Base-by-base conservation (phyloP, 2,329 filamentous ascomycete genomes). In the Neonectria ditissima region DNA sequence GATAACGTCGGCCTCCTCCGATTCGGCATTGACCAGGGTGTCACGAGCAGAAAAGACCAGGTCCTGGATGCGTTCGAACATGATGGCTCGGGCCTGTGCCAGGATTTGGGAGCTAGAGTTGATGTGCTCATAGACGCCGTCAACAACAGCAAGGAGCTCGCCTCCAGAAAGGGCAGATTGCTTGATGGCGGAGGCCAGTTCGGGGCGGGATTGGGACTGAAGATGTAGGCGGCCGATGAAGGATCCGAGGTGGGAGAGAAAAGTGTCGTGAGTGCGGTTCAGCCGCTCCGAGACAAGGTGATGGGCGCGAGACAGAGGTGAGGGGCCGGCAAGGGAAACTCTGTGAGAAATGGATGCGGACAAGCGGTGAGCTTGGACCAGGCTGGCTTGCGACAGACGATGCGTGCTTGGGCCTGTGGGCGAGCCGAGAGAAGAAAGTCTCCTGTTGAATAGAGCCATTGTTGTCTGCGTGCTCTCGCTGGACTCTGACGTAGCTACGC, bases 181-280 rank as follows among this genome's bases (percentile, higher is more conserved):
- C 75, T 92, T 91, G 51, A 97, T 95, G 16, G 92, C 94, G 11
- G 90, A 81, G 32, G 94, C 89, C 52, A 98, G 85, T 76, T 97
- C 94, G 1, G 91, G 88, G 9, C 93, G 91, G 8, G 94, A 96
- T 66, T 96, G 91, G n/a, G 94, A 96, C 76, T 97, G 94, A 64
- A 97, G 84, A 78, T 97, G 93, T 59, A 97, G 86, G 39, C 89
- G 85, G 16, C 96, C 96, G 76, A 98, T 95, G 77, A 98, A 97
- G 5, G 93, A 97, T 54, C 93, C 95, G 55, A 99, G 87, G 74
- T 94, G 92, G 7, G 94, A 96, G 56, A 99, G 82, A 74, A 98
- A 97, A 8, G 88, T 88, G 80, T 98, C 94, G 80, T 97, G 94
- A 54, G 90, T 92, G 53, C 87, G 84, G 73, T 89, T 91, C 52